Conservation (phyloP, 495 filamentous ascomycete species). For the Neohortaea acidophila region DNA sequence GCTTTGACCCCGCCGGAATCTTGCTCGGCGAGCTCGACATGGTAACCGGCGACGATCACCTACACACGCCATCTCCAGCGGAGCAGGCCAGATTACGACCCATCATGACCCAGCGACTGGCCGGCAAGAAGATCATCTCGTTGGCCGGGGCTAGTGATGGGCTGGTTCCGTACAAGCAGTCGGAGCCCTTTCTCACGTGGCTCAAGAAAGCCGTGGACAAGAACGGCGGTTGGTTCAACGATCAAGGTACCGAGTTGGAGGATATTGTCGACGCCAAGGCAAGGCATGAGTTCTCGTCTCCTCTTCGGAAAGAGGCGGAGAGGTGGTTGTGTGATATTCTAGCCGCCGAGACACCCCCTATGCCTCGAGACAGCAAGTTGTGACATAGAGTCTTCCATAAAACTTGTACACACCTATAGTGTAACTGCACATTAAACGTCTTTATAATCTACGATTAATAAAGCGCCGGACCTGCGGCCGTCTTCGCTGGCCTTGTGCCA, state of each 20-base stretch:
- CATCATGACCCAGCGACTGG: slow-evolving; percentile 36
- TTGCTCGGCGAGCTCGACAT: slow-evolving; percentile 38
- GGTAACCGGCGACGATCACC: slow-evolving; percentile 21
- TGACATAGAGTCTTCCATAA: neutral
- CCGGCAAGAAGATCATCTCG: slow-evolving; percentile 62
- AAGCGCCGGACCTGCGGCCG: too few species aligned
- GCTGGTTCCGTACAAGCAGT: slow-evolving; percentile 62
- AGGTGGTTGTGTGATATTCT: slow-evolving; percentile 22
- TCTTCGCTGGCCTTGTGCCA: too few species aligned
- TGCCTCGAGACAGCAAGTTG: slow-evolving; percentile 6
- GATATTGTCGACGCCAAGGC: slow-evolving; percentile 59
- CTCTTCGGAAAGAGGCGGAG: slow-evolving; percentile 55
- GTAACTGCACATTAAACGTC: too few species aligned
- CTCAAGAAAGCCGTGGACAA: slow-evolving; percentile 44
- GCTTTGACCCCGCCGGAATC: slow-evolving; percentile 25
- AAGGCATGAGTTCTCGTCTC: slow-evolving; percentile 54
- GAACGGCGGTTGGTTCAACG: slow-evolving; percentile 34
- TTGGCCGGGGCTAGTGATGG: slow-evolving; percentile 66
- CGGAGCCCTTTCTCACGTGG: slow-evolving; percentile 53
- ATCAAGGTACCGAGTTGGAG: slow-evolving; percentile 43
- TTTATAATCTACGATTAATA: too few species aligned
- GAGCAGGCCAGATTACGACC: slow-evolving; percentile 34
- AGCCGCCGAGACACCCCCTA: too few species aligned
- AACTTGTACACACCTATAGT: too few species aligned
- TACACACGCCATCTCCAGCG: slow-evolving; percentile 20